Evolutionary conservation across 2,329 filamentous ascomycete species (phyloP), one percentile per base, ranked within the genome.

Genomic region (Scedosporium minutisporum): DNA sequence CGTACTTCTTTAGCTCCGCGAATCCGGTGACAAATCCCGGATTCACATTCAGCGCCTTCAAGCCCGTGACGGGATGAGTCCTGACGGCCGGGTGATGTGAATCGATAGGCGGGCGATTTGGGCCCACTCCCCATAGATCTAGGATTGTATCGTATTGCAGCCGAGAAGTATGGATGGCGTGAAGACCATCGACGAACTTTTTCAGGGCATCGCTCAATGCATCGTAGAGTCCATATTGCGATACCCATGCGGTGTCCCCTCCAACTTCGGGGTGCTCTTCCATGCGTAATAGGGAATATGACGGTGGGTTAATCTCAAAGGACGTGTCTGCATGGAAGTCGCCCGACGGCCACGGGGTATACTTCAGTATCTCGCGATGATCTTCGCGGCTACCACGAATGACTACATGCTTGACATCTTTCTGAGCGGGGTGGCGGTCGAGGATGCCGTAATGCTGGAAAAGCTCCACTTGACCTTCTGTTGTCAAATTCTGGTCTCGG

Each of bases 311-410:
- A 64, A 80, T 73, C 67, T 82, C 79, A 64, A 80, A 81, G 0
- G 75, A 78, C 1, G 78, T 80, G 66, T 82, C 79, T 29, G 79
- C 76, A 63, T 81, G 79, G 64, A 77, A 81, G 57, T 80, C 79
- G 3, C 71, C 74, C 7, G 69, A 73, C 1, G 75, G 75, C 76
- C 78, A 80, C 0, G 78, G 78, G 1, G 79, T 81, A 67, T 80
- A 80, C 27, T 73, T 77, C 1, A 71, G 65, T 1, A 77, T 68
- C 63, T 77, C 74, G 9, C 79, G 76, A 65, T 79, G 76, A 65
- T 81, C 77, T 27, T 77, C 74, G 1, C 68, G 71, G 64, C 75
- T 80, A 1, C 77, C 79, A 29, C 73, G 71, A 63, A 80, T 80
- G 10, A 76, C 71, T 7, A 80, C 72, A 59, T 79, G 77, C 60